Evolutionary conservation across 305 asterid species (phyloP).

Genomic region (Fraxinus latifolia): DNA sequence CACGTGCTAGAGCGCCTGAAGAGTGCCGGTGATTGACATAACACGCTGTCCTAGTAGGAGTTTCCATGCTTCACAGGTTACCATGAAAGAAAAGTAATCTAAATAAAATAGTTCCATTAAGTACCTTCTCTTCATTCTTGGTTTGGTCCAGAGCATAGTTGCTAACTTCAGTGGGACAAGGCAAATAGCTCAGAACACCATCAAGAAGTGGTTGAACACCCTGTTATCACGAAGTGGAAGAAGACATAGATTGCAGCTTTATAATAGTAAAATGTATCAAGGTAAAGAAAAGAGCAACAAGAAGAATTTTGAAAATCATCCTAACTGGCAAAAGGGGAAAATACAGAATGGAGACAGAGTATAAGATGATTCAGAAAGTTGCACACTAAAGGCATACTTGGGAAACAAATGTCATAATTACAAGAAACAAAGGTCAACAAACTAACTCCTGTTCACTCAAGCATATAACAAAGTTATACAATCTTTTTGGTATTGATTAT

Average conservation of each 20-base stretch:
- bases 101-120: slow-evolving; percentile 10
- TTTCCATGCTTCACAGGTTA: not conserved
- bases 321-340: not conserved
- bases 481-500: not conserved
- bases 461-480: not conserved
- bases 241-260: slow-evolving; percentile 18
- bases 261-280: slow-evolving; percentile 8
- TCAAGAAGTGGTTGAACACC: slow-evolving; percentile 96
- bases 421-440: not conserved
- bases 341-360: not conserved
- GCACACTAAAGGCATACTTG: not conserved
- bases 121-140: slow-evolving; percentile 89
- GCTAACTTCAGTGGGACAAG: slow-evolving; percentile 79
- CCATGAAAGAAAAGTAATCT: slow-evolving; percentile 16
- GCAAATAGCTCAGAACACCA: slow-evolving; percentile 89
- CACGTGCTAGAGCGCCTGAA: not conserved
- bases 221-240: slow-evolving; percentile 41
- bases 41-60: not conserved
- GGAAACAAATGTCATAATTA: not conserved
- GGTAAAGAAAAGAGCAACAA: not conserved
- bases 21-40: not conserved
- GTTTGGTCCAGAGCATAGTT: slow-evolving; percentile 90
- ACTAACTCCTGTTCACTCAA: not conserved
- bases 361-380: not conserved
- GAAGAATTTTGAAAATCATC: slow-evolving; percentile 8